Percentiles rank a stretch among this genome's conserved stretches.
phyloP scores from a whole-genome alignment of 1,139 yeast species.

The Debaryomyces sp. region DNA sequence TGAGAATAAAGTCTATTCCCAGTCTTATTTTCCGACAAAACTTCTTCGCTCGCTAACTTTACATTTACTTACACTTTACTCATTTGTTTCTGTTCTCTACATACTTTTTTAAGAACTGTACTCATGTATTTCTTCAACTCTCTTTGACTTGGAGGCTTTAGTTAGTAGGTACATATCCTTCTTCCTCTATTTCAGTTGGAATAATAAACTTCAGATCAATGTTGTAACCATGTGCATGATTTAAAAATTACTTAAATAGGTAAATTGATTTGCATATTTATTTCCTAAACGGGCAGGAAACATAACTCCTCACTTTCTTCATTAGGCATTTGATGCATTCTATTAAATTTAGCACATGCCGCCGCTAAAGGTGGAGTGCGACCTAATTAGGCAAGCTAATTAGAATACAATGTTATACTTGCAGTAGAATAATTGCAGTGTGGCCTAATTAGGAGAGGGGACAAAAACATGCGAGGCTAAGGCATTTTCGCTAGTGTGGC shows the following conservation, averaged over 20 bases:
- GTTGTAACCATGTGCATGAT: neutral
- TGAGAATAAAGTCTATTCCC: neutral
- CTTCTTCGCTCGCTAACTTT: neutral
- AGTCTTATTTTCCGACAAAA: neutral
- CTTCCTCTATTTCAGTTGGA: neutral
- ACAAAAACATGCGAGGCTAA: neutral
- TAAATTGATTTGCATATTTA: constrained; percentile 20
- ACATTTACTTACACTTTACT: neutral
- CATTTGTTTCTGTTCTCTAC: neutral
- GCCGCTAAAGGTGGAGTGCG: constrained; percentile 4
- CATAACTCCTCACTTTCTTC: constrained; percentile 27
- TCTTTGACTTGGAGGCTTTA: no score
- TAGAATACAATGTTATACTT: neutral
- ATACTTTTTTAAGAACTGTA: neutral
- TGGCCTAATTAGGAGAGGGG: constrained; percentile 4
- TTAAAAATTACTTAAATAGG: constrained; percentile 22
- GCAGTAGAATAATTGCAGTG: neutral
- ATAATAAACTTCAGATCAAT: neutral
- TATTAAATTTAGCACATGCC: constrained; percentile 5
- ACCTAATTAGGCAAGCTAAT: constrained; percentile 5
- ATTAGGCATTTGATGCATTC: constrained; percentile 17
- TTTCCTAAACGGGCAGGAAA: constrained; percentile 21
- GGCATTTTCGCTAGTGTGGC: no score
- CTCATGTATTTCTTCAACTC: neutral
- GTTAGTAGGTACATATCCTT: neutral